A percentile compares a stretch with the other conserved stretches of the same genome.
Evolutionary conservation across 768 basidiomycete species (phyloP).

Genomic region (Serpula lacrymans): DNA sequence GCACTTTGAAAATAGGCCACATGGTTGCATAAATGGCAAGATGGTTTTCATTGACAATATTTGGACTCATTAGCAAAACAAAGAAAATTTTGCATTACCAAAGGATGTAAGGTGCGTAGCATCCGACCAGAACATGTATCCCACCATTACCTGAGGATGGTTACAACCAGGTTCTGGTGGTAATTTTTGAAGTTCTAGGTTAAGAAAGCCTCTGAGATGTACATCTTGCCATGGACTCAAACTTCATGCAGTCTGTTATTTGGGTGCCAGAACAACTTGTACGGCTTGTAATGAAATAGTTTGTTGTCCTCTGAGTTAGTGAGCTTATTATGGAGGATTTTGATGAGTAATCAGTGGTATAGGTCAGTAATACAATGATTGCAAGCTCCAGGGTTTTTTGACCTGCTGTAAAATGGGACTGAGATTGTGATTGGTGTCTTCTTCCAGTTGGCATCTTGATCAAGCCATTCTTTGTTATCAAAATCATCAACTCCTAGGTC

Average conservation of each 20-base stretch:
- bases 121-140: conserved; percentile 31
- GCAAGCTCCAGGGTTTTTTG: conserved; percentile 3
- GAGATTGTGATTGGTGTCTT: conserved; percentile 2
- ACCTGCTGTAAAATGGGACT: conserved; percentile 1
- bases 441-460: conserved; percentile 7
- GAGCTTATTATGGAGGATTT: conserved; percentile 15
- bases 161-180: conserved; percentile 14
- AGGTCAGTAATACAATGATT: conserved; percentile 5
- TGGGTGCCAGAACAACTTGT: conserved; percentile 11
- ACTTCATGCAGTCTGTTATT: not conserved
- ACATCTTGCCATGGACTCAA: conserved; percentile 12
- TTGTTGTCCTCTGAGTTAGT: conserved; percentile 1
- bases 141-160: conserved; percentile 15
- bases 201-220: conserved; percentile 8
- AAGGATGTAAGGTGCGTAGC: conserved; percentile 27
- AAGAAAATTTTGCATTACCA: conserved; percentile 20
- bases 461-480: conserved; percentile 4
- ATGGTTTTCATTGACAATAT: conserved; percentile 15
- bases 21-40: conserved; percentile 7
- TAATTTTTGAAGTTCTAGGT: conserved; percentile 12
- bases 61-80: conserved; percentile 23
- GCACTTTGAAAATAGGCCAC: conserved; percentile 11
- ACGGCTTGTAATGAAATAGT: conserved; percentile 15
- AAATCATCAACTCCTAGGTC: conserved; percentile 4
- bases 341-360: conserved; percentile 12